Evolutionary conservation across 805 yeast species (phyloP), one percentile per base, ranked within the genome.

Genomic region (Ogataea minuta): DNA sequence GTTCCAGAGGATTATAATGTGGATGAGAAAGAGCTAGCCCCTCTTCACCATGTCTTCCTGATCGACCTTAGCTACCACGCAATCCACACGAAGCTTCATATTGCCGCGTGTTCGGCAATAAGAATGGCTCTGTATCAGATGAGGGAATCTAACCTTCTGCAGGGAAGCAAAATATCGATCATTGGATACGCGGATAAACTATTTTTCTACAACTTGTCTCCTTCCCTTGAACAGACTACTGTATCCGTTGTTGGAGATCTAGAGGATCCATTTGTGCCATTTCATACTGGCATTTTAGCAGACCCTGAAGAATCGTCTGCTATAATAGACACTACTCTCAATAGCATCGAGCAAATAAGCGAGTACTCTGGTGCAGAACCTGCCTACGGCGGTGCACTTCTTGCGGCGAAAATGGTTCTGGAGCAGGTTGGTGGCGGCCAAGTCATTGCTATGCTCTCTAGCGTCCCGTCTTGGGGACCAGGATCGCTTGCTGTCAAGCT

Each of bases 221-320:
- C 84, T 1, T 62, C 63, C 3, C 65, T 79, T 24, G 78, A 77
- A 12, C 71, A 76, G 31, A 72, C 88, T 3, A 72, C 73, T 33
- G 71, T 81, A 40, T 68, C 77, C 23, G 68, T 85, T 7, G 75
- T 84, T 15, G 68, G 80, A 8, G 97, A 89, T 54, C 57, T 86
- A 20, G 79, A 74, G 4, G 90, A 84, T 28, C 84, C 90, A 4
- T 88, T 89, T 50, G 66, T 89, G n/a, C 98, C 98, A 3, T 71
- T 89, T 46, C 66, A 66, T 41, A 71, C 70, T 2, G 96, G 96
- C 0, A 62, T 89, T 21, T 89, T 89, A 60, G 95, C 78, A 6
- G 88, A 84, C 48, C 89, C 96, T 1, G 65, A 64, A 6, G 88
- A 81, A 38, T 74, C 88, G 10, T 68, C 78, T 39, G 59, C 62